Evolutionary conservation across 306 rosid species (phyloP).

Genomic region (Prinsepia uniflora): DNA sequence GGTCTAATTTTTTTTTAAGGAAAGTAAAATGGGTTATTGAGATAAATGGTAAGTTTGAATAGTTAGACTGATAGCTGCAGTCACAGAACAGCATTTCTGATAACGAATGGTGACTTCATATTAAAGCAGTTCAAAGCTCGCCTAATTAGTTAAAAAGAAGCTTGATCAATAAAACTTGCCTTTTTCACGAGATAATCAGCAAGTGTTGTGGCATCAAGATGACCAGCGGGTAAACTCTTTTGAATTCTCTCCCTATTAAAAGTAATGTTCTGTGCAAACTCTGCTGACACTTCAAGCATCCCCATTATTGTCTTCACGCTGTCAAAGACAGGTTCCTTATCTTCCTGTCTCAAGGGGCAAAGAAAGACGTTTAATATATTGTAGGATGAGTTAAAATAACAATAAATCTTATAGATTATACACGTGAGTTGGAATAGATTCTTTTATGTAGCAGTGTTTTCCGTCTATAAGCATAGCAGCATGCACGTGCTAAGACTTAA

Average conservation of each 20-base stretch:
- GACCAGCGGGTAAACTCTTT: conserved; percentile 85
- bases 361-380: conserved; percentile 7
- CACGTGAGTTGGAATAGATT: not conserved
- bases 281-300: conserved; percentile 95
- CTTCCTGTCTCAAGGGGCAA: conserved; percentile 58
- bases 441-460: not conserved
- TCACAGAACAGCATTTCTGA: not conserved
- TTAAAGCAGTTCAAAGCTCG: not conserved
- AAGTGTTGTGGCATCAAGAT: conserved; percentile 98
- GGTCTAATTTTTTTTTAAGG: too few relatives aligned
- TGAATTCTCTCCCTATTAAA: conserved; percentile 74
- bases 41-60: too few relatives aligned
- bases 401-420: conserved; percentile 3
- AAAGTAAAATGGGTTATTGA: not conserved
- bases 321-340: conserved; percentile 94
- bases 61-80: not conserved
- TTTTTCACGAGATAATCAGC: conserved; percentile 95
- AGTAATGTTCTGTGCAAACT: conserved; percentile 78
- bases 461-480: not conserved
- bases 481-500: not conserved
- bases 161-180: conserved; percentile 41
- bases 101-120: not conserved
- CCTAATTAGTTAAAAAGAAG: conserved; percentile 7
- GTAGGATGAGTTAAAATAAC: conserved; percentile 3
- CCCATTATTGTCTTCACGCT: conserved; percentile 88